phyloP scores from a whole-genome alignment of 345 rosid species.

The Eucalyptus pumila region DNA sequence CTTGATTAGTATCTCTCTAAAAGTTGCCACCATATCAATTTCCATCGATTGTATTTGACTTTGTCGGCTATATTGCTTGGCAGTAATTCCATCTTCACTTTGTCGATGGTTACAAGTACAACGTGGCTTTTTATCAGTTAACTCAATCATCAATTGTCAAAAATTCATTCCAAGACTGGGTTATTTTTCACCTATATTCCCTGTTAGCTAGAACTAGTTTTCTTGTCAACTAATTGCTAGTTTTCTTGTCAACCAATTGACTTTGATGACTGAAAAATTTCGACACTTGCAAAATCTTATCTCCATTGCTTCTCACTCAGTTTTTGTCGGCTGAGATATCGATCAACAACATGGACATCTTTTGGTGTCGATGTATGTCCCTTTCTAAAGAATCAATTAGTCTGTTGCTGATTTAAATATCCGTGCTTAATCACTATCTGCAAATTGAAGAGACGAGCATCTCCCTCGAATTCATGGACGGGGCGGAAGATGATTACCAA shows the following conservation, averaged over 20 bases:
- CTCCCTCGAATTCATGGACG: accelerated
- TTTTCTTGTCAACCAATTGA: not conserved
- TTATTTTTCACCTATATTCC: not conserved
- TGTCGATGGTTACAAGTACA: not conserved
- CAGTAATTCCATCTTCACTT: not conserved
- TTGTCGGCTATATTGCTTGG: accelerated
- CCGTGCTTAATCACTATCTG: not conserved
- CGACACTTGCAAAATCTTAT: accelerated
- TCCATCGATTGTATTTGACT: not conserved
- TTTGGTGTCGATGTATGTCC: not conserved
- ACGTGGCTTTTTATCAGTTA: not conserved
- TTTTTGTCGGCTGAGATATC: not conserved
- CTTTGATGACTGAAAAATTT: accelerated
- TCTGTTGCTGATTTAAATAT: not conserved
- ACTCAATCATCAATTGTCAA: not conserved
- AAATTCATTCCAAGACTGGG: not conserved
- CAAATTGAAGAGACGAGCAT: not conserved
- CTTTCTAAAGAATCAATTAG: accelerated
- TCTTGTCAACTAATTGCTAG: not conserved
- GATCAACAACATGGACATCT: not conserved
- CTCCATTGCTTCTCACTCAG: not conserved
- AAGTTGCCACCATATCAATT: too few species aligned
- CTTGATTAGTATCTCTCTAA: not conserved
- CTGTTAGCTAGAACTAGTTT: not conserved
- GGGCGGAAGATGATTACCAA: not conserved